Conservation (phyloP, 1,139 yeast species). For the Diutina pseudorugosa region DNA sequence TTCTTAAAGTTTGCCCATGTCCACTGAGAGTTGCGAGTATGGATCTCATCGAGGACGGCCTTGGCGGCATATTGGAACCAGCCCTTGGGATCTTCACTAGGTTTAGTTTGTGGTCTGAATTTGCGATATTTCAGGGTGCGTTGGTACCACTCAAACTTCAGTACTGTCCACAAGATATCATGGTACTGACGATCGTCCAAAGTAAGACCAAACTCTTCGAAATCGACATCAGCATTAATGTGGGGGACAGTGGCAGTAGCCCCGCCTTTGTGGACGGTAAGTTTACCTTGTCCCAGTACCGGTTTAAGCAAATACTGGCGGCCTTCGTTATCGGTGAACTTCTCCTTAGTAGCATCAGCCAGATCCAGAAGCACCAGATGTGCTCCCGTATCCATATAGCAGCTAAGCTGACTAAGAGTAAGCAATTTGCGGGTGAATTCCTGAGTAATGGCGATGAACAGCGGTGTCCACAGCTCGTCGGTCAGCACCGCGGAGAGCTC, state of each 20-base stretch:
- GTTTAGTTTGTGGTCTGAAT: slow-evolving; percentile 50
- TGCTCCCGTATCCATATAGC: slow-evolving; percentile 78
- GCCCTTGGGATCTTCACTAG: slow-evolving; percentile 54
- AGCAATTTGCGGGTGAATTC: slow-evolving; percentile 65
- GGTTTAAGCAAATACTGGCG: slow-evolving; percentile 69
- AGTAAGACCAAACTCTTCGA: slow-evolving; percentile 79
- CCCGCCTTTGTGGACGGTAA: slow-evolving; percentile 71
- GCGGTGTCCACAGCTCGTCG: slow-evolving; percentile 74
- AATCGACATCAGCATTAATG: slow-evolving; percentile 60
- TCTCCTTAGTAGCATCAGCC: slow-evolving; percentile 14
- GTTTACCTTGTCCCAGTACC: slow-evolving; percentile 77
- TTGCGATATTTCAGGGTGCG: slow-evolving; percentile 67
- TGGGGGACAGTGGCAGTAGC: slow-evolving; percentile 63
- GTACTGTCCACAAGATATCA: slow-evolving; percentile 70
- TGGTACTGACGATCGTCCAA: slow-evolving; percentile 79
- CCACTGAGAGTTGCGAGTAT: slow-evolving; percentile 71
- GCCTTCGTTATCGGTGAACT: slow-evolving; percentile 13
- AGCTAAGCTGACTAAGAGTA: slow-evolving; percentile 60
- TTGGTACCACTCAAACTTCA: slow-evolving; percentile 67
- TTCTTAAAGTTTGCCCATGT: slow-evolving; percentile 74
- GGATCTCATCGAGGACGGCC: slow-evolving; percentile 67
- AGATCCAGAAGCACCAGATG: slow-evolving; percentile 33
- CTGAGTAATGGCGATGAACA: slow-evolving; percentile 66
- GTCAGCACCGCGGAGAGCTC: slow-evolving; percentile 91
- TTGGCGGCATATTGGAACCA: slow-evolving; percentile 80